A percentile compares a stretch with the other conserved stretches of the same genome.
phyloP scores from a whole-genome alignment of 2,329 filamentous ascomycete genomes.

The Didymella segeticola region DNA sequence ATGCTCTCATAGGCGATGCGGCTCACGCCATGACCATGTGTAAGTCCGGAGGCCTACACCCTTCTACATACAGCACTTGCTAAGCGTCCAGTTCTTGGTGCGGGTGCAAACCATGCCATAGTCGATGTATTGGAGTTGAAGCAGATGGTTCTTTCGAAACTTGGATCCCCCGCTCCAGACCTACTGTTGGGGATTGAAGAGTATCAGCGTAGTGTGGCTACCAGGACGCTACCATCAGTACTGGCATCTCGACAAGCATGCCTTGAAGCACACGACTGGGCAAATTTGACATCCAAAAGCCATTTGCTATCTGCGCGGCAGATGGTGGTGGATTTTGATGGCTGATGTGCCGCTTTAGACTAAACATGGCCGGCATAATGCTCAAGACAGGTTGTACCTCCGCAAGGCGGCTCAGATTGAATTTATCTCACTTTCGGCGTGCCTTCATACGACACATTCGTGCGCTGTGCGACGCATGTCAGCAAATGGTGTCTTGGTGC shows the following conservation, averaged over 20 bases:
- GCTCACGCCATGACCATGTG: constrained; percentile 20
- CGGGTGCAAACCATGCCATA: constrained; percentile 14
- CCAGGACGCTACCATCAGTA: constrained; percentile 6
- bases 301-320: constrained; percentile 4
- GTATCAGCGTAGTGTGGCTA: constrained; percentile 7
- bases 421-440: neutral
- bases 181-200: neutral
- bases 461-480: constrained; percentile 10
- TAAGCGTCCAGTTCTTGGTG: neutral
- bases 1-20: constrained; percentile 13
- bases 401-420: neutral
- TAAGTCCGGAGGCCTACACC: neutral
- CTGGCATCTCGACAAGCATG: constrained; percentile 13
- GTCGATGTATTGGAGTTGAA: constrained; percentile 8
- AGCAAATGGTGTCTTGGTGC: constrained; percentile 8
- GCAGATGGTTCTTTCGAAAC: neutral
- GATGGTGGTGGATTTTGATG: constrained; percentile 6
- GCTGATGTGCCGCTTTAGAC: neutral
- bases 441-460: constrained; percentile 1
- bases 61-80: neutral
- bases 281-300: constrained; percentile 2
- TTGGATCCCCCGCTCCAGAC: neutral
- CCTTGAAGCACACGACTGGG: constrained; percentile 17
- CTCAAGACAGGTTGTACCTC: neutral
- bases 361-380: neutral